Percentiles rank a stretch among this genome's conserved stretches.
Evolutionary conservation across 768 basidiomycete genomes (phyloP).

Genomic region (Dentipellis fragilis): DNA sequence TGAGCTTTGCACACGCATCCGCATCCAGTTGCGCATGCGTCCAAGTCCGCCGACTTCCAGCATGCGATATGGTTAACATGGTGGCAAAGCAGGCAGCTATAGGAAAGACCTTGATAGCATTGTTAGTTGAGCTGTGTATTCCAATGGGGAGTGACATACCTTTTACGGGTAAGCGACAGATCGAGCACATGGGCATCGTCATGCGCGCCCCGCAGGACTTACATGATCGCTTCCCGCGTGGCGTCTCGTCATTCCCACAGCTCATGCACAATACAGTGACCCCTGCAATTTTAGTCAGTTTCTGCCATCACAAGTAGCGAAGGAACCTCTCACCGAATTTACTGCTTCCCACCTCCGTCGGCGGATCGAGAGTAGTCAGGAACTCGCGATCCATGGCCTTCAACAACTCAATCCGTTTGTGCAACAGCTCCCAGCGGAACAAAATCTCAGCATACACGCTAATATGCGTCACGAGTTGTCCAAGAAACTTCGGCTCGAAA

Average conservation of each 20-base stretch:
- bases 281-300: constrained; percentile 14
- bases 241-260: constrained; percentile 13
- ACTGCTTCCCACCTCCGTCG: constrained; percentile 12
- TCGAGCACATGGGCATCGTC: constrained; percentile 46
- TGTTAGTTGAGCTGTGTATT: not conserved
- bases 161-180: constrained; percentile 71
- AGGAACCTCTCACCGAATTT: constrained; percentile 21
- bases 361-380: not conserved
- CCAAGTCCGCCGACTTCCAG: constrained; percentile 40
- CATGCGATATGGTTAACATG: constrained; percentile 62
- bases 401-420: constrained; percentile 65
- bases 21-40: constrained; percentile 57
- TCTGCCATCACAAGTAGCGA: no score
- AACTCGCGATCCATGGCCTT: constrained; percentile 40
- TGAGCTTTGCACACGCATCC: constrained; percentile 42
- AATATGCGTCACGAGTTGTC: constrained; percentile 44
- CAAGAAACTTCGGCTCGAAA: constrained; percentile 29
- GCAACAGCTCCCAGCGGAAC: constrained; percentile 59
- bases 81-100: constrained; percentile 48
- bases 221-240: constrained; percentile 43
- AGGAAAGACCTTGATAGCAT: constrained; percentile 37
- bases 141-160: constrained; percentile 28
- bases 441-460: constrained; percentile 67
- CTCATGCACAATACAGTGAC: constrained; percentile 16
- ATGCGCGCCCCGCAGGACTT: constrained; percentile 31